Base-by-base conservation (phyloP, 371 early-diverging fungal species). In the Lichtheimia corymbifera region DNA sequence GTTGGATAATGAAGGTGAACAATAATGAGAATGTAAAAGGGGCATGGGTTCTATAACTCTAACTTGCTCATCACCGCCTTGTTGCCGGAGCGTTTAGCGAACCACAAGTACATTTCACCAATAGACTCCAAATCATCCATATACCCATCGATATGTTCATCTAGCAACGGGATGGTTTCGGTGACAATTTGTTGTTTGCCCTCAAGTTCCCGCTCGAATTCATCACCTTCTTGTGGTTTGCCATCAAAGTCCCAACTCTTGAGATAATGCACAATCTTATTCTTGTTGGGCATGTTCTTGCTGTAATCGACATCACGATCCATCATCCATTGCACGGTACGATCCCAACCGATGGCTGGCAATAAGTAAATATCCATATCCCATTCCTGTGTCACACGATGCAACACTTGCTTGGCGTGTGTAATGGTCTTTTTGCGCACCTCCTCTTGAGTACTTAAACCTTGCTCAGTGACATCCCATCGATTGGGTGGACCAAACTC, bases 51-150 rank as follows among this genome's bases (percentile, higher is more conserved):
- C 47, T 47, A 47, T 18, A 52, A 22, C 52, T 63, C 63, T 55
- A 59, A 40, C 20, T 40, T 67, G 35, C 41, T 51, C 59, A 62
- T 28, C 9, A 72, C 58, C 3, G 68, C 60, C 1, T 63, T 35
- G 54, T 59, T 59, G 15, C 68, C 64, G n/a, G 64, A 58, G 17
- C 68, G 67, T 45, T 73, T 76, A 44, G 65, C 71, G 22, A 79
- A 70, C 79, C 79, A 79, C 20, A 79, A 61, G 55, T 79, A 79
- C 74, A 79, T 72, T 64, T 79, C 76, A 41, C 79, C 79, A 64
- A 79, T 79, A 3, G 47, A 47, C 20, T 70, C 57, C 24, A 71
- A 63, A 18, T 53, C 58, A 3, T 79, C 76, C 42, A 79, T 57
- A 52, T 69, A 79, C 2, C 35, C 55, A 17, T 79, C 74, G 27